A percentile compares a stretch with the other conserved stretches of the same genome.
These are phyloP conservation scores for Eucalyptus sp. DNA, from an alignment of 345 rosid genomes.

Conservation along the genomic window DNA sequence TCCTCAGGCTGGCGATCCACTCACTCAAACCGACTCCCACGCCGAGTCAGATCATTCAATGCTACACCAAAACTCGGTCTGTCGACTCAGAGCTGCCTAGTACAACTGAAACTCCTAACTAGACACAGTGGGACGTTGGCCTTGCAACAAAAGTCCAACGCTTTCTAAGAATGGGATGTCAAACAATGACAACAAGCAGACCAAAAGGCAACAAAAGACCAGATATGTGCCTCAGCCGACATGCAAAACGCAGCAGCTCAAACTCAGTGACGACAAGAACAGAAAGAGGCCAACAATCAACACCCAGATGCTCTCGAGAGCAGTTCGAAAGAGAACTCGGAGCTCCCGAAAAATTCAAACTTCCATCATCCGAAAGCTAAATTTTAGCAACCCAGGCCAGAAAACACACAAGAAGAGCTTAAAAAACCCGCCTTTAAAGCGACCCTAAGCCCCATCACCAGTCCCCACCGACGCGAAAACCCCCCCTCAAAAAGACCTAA, in stretches of 20 bases:
- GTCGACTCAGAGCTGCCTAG: background rate
- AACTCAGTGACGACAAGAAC: background rate
- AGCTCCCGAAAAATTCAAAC: background rate
- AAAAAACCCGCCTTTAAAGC: background rate
- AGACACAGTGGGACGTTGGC: background rate
- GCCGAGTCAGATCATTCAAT: background rate
- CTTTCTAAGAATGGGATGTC: background rate
- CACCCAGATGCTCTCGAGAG: background rate
- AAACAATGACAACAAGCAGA: background rate
- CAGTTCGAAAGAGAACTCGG: background rate
- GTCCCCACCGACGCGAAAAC: background rate
- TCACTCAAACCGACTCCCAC: background rate
- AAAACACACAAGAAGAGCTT: background rate
- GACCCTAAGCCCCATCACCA: background rate
- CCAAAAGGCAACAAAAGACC: background rate
- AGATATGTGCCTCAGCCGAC: background rate
- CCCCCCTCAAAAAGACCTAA: background rate
- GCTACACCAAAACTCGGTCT: background rate
- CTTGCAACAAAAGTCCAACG: background rate
- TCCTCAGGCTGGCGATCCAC: background rate
- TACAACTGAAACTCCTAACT: background rate
- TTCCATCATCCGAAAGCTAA: background rate
- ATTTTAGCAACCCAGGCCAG: background rate
- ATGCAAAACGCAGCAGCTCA: background rate
- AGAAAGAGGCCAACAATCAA: background rate